Evolutionary conservation across 106 monocot species (phyloP), one percentile per base, ranked within the genome.

Genomic region (Triglochin maritima): DNA sequence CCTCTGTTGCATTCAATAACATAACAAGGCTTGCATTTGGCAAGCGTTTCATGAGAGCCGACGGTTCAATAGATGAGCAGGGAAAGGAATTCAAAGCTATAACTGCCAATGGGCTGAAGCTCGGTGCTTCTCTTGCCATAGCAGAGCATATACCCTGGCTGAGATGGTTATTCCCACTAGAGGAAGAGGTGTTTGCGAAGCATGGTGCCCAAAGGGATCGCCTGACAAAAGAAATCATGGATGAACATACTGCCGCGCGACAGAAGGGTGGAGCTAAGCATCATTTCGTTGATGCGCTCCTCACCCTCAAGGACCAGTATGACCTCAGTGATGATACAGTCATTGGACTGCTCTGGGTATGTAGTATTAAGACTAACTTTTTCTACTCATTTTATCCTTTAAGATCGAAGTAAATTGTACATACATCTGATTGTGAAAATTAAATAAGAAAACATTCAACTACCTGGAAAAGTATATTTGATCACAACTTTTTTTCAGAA

Each of bases 1-100:
- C 85, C 6, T 57, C 73, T 2, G 92, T 88, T 56, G 82, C 87
- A 16, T 93, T 93, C 82, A 93, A 93, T 75, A 89, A 88, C 81
- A 88, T 93, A 12, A 93, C 89, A 7, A 72, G 93, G 72, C 78
- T 93, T 3, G 89, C 82, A 14, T 93, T 93, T 44, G 93, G 93
- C 53, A 93, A 93, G 75, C 85, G 93, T 8, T 93, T 93, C 50
- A 66, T 88, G 70, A 80, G 75, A 17, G 53, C 83, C 2, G 84
- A 84, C 2, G 86, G 93, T 0, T 74, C 74, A n/a, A 62, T 84
- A 16, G 84, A 93, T 13, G 84, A 84, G 8, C 84, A 93, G 71
- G 93, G 93, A 3, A 15, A 54, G 0, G 88, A 93, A 64, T 88
- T 93, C 81, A 93, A 93, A 68, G 78, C 76, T 4, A 89, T 93